These are phyloP conservation scores for Anastatica hierochuntica DNA, from an alignment of 345 rosid species.

Conservation along the genomic window DNA sequence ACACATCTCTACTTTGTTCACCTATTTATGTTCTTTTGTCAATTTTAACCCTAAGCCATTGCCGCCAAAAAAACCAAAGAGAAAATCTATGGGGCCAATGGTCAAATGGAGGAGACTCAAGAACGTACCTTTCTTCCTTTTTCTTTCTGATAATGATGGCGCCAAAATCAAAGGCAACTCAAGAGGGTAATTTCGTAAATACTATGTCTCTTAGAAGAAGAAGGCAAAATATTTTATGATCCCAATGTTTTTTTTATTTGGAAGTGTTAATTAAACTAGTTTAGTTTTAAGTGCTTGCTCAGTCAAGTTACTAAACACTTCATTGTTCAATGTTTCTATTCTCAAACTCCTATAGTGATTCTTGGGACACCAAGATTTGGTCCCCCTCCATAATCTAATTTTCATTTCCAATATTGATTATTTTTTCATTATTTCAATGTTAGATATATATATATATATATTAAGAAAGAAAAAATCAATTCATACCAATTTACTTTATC, in stretches of 20 bases:
- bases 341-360: slow-evolving; percentile 16
- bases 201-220: neutral
- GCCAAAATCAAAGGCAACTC: slow-evolving; percentile 9
- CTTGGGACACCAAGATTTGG: slow-evolving; percentile 25
- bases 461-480: no score
- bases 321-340: slow-evolving; percentile 23
- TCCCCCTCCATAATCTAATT: slow-evolving; percentile 16
- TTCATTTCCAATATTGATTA: slow-evolving; percentile 16
- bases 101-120: slow-evolving; percentile 21
- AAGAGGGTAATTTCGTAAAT: neutral
- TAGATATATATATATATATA: neutral
- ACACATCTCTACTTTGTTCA: slow-evolving; percentile 21
- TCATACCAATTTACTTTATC: no score
- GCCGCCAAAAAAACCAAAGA: slow-evolving; percentile 23
- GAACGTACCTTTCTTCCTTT: slow-evolving; percentile 17
- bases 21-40: slow-evolving; percentile 4
- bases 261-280: neutral
- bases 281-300: slow-evolving; percentile 10
- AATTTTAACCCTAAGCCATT: slow-evolving; percentile 7
- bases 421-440: slow-evolving; percentile 13
- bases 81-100: slow-evolving; percentile 17
- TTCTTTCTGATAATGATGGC: slow-evolving; percentile 16
- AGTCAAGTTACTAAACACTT: slow-evolving; percentile 19
- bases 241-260: slow-evolving; percentile 16
- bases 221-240: slow-evolving; percentile 5